phyloP scores from a whole-genome alignment of 2,329 filamentous ascomycete species.

The Ceratocystis papillata region DNA sequence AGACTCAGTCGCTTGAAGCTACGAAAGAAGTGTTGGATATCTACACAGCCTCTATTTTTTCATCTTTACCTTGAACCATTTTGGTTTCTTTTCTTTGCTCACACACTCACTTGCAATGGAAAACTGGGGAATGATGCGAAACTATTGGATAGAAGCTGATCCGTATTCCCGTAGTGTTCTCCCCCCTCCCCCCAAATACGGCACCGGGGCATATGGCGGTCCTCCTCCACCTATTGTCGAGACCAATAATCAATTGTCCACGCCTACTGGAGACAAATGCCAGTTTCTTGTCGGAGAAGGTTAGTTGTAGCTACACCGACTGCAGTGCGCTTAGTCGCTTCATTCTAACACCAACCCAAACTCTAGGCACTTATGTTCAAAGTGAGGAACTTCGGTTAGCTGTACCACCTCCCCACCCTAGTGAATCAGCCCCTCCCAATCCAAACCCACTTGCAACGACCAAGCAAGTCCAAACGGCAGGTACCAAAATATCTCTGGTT shows the following conservation, averaged over 20 bases:
- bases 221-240: constrained; percentile 61
- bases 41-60: not conserved
- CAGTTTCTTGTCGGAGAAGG: constrained; percentile 92
- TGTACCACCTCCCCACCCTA: constrained; percentile 89
- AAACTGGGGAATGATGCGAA: constrained; percentile 20
- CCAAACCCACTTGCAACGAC: constrained; percentile 84
- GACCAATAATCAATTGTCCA: constrained; percentile 79
- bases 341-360: not conserved
- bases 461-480: constrained; percentile 69
- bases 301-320: constrained; percentile 30
- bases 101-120: constrained; percentile 16
- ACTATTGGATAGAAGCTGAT: constrained; percentile 23
- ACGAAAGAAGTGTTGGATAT: not conserved
- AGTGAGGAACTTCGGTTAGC: constrained; percentile 87
- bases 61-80: not conserved
- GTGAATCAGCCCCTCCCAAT: constrained; percentile 75
- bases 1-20: not conserved
- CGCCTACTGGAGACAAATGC: constrained; percentile 71
- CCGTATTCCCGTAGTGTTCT: constrained; percentile 50
- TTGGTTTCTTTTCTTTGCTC: not conserved
- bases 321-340: not conserved
- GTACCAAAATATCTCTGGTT: constrained; percentile 73
- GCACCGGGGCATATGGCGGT: constrained; percentile 59
- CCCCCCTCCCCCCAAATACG: constrained; percentile 77
- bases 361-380: constrained; percentile 73